phyloP scores from a whole-genome alignment of 2,329 filamentous ascomycete species.

The Rhynchosporium secalis region DNA sequence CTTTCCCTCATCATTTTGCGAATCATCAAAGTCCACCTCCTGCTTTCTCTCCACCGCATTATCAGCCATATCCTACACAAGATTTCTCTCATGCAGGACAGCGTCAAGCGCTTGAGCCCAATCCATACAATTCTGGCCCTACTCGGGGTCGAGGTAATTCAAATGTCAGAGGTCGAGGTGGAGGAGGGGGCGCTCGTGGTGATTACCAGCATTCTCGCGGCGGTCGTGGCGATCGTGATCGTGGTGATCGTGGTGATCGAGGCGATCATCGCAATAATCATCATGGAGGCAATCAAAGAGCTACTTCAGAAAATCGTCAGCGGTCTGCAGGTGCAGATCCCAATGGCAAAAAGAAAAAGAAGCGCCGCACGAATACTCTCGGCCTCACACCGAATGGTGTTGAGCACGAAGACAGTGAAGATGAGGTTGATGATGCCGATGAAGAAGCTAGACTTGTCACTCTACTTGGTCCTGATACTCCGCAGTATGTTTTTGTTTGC shows the following conservation, averaged over 20 bases:
- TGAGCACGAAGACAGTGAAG: slow-evolving; percentile 59
- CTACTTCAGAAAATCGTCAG: slow-evolving; percentile 42
- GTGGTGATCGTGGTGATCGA: slow-evolving; percentile 36
- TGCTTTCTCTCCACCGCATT: slow-evolving; percentile 38
- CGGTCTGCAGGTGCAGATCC: slow-evolving; percentile 51
- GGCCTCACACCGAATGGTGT: slow-evolving; percentile 61
- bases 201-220: slow-evolving; percentile 44
- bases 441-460: slow-evolving; percentile 51
- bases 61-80: slow-evolving; percentile 45
- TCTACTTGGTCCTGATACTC: slow-evolving; percentile 41
- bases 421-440: slow-evolving; percentile 65
- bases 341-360: slow-evolving; percentile 60
- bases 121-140: slow-evolving; percentile 42
- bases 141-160: slow-evolving; percentile 44
- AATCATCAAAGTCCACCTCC: slow-evolving; percentile 39
- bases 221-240: slow-evolving; percentile 36
- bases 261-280: slow-evolving; percentile 36
- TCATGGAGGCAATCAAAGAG: slow-evolving; percentile 33
- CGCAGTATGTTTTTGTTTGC: slow-evolving; percentile 39
- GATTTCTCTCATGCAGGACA: slow-evolving; percentile 39
- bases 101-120: slow-evolving; percentile 40
- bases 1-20: slow-evolving; percentile 43
- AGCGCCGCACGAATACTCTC: slow-evolving; percentile 69
- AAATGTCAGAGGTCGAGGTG: slow-evolving; percentile 40
- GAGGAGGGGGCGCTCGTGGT: slow-evolving; percentile 41